Base-by-base conservation (phyloP, 2,329 filamentous ascomycete genomes). In the Westerdykella ornata region DNA sequence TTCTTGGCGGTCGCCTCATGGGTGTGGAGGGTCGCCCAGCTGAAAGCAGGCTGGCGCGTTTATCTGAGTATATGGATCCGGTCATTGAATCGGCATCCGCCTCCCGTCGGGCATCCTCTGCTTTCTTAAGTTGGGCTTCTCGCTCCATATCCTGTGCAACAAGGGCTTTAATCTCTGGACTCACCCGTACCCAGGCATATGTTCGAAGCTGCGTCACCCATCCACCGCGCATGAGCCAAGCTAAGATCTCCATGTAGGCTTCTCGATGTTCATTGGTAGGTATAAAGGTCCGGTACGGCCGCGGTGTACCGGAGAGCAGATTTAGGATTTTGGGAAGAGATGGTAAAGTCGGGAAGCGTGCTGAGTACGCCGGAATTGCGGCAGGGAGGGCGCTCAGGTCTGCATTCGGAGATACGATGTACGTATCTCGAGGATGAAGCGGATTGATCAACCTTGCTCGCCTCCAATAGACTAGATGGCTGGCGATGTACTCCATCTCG, bases 391-490 rank as follows among this genome's bases (percentile, higher is more conserved):
- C 79, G 38, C 76, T 72, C 54, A 88, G 77, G 55, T 95, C 84
- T 46, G 88, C 88, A 61, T 94, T 94, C 0, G 90, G 89, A 1
- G 87, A 94, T 19, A 96, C 79, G 26, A 97, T 84, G 65, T 97
- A 98, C 9, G 83, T 84, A 61, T 97, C 89, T 36, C 89, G 78
- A 33, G 85, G 84, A 58, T 96, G 88, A 5, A 98, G 77, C 0
- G 92, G 92, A 4, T 88, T 85, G 31, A 97, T 90, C 13, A 90
- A 84, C 45, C 94, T 85, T 35, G 90, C 92, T 43, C 89, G 84
- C 17, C 92, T 82, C 89, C 90, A 97, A 68, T 94, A 94, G 46
- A 97, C 88, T 48, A 98, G 83, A 68, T 97, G 92, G 43, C 87
- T 85, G 8, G 89, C 88, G 47, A 94, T 85, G 53, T 87, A 83